Conservation (phyloP, 129 eudicot genomes). For the Solidago caesia region DNA sequence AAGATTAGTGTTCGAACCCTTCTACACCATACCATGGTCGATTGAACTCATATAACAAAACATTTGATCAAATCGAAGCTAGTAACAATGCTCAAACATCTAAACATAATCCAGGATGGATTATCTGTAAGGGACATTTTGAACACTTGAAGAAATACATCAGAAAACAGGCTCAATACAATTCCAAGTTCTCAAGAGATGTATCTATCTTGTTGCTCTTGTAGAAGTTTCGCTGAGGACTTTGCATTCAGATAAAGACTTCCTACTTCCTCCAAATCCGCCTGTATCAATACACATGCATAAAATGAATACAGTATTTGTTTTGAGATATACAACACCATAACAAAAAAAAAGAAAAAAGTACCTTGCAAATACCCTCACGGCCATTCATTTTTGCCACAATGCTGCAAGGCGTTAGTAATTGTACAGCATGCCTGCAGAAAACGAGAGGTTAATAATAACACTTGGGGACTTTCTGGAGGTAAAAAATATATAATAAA, state of each 20-base stretch:
- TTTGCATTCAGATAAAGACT: constrained; percentile 85
- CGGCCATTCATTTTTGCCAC: constrained; percentile 90
- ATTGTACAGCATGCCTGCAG: constrained; percentile 87
- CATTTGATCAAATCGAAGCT: too few relatives aligned
- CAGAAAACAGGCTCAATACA: background rate
- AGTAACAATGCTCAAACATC: too few relatives aligned
- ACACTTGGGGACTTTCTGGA: background rate
- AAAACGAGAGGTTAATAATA: background rate
- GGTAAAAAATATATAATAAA: background rate
- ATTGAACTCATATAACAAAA: too few relatives aligned
- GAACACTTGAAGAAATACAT: background rate
- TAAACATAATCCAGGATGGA: too few relatives aligned
- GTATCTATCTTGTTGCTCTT: constrained; percentile 95
- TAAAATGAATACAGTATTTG: too few relatives aligned
- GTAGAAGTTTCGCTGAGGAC: constrained; percentile 89
- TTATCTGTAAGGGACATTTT: background rate
- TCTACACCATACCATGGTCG: too few relatives aligned
- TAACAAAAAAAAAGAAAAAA: background rate
- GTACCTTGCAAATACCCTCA: constrained; percentile 90
- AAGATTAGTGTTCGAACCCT: too few relatives aligned
- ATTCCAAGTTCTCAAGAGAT: constrained; percentile 46
- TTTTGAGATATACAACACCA: too few relatives aligned
- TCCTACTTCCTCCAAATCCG: constrained; percentile 79
- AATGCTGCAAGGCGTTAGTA: constrained; percentile 84
- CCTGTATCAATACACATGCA: constrained; percentile 38